Conservation (phyloP, 2,329 filamentous ascomycete genomes). For the Nannizzia gypsea region DNA sequence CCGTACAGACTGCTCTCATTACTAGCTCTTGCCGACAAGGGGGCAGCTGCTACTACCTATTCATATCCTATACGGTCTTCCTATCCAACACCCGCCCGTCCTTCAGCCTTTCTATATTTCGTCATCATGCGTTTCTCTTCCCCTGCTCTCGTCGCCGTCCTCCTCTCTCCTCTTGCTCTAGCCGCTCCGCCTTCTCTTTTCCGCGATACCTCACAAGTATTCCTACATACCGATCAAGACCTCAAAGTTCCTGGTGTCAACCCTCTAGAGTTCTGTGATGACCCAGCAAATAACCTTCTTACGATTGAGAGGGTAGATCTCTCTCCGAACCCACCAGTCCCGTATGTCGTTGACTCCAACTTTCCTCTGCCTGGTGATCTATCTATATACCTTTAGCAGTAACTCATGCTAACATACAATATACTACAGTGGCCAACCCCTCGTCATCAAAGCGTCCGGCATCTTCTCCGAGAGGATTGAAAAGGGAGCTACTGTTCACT, state of each 20-base stretch:
- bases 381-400: neutral
- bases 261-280: conserved; percentile 66
- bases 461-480: conserved; percentile 60
- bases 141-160: conserved; percentile 30
- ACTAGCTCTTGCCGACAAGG: neutral
- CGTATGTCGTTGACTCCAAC: conserved; percentile 48
- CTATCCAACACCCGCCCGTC: neutral
- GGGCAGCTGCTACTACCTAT: neutral
- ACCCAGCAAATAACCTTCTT: conserved; percentile 59
- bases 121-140: conserved; percentile 8
- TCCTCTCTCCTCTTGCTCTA: conserved; percentile 35
- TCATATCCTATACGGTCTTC: neutral
- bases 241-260: conserved; percentile 71
- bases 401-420: conserved; percentile 17
- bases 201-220: conserved; percentile 40
- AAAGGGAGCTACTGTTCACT: conserved; percentile 65
- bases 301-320: conserved; percentile 70
- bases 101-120: neutral
- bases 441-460: conserved; percentile 69
- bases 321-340: conserved; percentile 68
- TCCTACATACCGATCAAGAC: conserved; percentile 40
- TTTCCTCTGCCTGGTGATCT: neutral
- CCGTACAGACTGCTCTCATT: neutral
- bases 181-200: conserved; percentile 32
- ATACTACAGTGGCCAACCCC: conserved; percentile 54